Base-by-base conservation (phyloP, 2,329 filamentous ascomycete genomes). In the Colletotrichum neosansevieriae region DNA sequence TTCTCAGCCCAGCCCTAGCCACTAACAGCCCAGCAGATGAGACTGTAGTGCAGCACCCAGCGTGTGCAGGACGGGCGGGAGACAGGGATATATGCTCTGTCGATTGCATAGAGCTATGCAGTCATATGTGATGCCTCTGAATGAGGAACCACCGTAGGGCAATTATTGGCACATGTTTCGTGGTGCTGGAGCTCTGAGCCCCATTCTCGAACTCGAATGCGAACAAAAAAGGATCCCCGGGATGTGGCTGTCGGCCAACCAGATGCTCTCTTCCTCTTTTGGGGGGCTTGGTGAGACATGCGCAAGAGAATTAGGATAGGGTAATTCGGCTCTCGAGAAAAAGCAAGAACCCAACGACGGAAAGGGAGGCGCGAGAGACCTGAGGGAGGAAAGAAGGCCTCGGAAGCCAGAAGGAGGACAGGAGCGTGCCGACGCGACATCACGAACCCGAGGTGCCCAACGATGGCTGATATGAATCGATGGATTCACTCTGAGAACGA, bases 181-280 rank as follows among this genome's bases (percentile, higher is more conserved):
- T n/a, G 6, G 42, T 19, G 15, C 36, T 57, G 38, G 38, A 19
- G 19, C 38, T 11, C 40, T 40, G 24, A 17, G 54, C 40, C 60
- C 65, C 54, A 44, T 68, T 54, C 56, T 56, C 65, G 54, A 68
- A 44, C 65, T 65, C 65, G 42, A 63, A 68, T 68, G 65, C 65
- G 65, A 68, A 59, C 49, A 61, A 59, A 65, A 59, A 56, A 68
- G 47, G 38, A 42, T 32, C 61, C 61, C 61, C 24, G 29, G 15
- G 47, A 32, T 36, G 54, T 59, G 53, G 53, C 17, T 40, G 24
- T 29, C 34, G 40, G 19, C 65, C 65, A 68, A 68, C 61, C 65
- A 65, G 34, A 50, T 17, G 21, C 17, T 10, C n/a, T 17, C 61
- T 59, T 65, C 54, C 32, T 34, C 29, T 56, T 59, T 59, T 17